Conservation (phyloP, 1,139 yeast genomes). For the Protomyces macrosporus region DNA sequence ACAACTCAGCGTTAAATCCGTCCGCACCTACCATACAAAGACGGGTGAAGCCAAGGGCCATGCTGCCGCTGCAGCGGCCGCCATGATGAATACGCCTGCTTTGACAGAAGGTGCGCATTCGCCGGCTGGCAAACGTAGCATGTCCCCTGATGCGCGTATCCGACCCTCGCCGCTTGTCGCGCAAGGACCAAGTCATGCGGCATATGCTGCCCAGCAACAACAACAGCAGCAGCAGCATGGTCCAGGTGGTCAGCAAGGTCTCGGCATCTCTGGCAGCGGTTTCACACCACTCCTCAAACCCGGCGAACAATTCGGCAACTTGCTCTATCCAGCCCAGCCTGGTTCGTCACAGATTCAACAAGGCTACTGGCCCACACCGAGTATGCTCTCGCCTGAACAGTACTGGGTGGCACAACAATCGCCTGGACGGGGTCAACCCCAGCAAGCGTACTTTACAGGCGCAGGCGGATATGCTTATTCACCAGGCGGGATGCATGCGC, state of each 20-base stretch:
- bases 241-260: constrained; percentile 12
- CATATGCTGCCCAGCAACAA: background rate
- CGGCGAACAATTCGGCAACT: constrained; percentile 12
- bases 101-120: constrained; percentile 9
- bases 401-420: background rate
- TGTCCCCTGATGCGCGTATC: constrained; percentile 9
- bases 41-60: constrained; percentile 2
- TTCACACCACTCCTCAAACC: constrained; percentile 16
- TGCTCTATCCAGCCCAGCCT: constrained; percentile 13
- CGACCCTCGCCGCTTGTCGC: constrained; percentile 8
- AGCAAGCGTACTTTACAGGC: background rate
- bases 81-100: constrained; percentile 9
- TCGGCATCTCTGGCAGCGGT: constrained; percentile 24
- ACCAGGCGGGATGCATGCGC: background rate
- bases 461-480: background rate
- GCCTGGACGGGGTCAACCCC: background rate
- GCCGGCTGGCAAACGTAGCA: constrained; percentile 2
- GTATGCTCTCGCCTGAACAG: constrained; percentile 7
- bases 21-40: constrained; percentile 25
- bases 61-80: background rate
- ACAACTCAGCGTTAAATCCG: constrained; percentile 25
- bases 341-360: background rate
- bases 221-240: background rate
- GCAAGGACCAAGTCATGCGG: background rate
- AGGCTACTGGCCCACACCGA: constrained; percentile 16